These are phyloP conservation scores for Oryza rufipogon DNA, from an alignment of 176 grass and related monocot genomes.

Conservation along the genomic window DNA sequence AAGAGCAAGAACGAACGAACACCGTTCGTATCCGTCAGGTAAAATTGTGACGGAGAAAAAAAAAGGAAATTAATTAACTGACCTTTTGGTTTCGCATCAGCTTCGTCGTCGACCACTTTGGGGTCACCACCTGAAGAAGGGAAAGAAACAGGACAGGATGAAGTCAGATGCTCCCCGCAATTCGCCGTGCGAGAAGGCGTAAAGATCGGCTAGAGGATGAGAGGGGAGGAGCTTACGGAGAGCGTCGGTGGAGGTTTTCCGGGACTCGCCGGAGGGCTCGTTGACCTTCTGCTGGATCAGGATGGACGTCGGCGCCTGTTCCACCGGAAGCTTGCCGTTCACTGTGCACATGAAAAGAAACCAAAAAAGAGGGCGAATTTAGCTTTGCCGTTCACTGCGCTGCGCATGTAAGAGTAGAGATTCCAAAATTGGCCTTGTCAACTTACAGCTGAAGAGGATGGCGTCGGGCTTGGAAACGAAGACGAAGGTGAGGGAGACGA, in stretches of 20 bases:
- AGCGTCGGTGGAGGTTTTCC: constrained; percentile 23
- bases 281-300: constrained; percentile 49
- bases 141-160: not conserved
- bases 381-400: not conserved
- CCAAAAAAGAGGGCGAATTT: not conserved
- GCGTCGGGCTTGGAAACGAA: constrained; percentile 75
- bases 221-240: constrained; percentile 17
- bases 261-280: not conserved
- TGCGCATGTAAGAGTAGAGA: not conserved
- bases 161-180: not conserved
- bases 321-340: constrained; percentile 57
- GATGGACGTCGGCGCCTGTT: constrained; percentile 52
- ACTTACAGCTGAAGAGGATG: constrained; percentile 60
- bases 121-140: constrained; percentile 46
- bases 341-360: constrained; percentile 24
- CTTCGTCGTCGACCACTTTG: constrained; percentile 52
- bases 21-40: not conserved
- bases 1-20: constrained; percentile 17
- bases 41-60: not conserved
- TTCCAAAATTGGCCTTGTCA: not conserved
- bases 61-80: not conserved
- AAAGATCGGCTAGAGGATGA: not conserved
- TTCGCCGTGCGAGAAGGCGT: not conserved
- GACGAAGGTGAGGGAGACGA: constrained; percentile 82
- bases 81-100: constrained; percentile 50